These are phyloP conservation scores for Vaccinium macrocarpon DNA, from an alignment of 148 eudicot genomes.

Conservation along the genomic window DNA sequence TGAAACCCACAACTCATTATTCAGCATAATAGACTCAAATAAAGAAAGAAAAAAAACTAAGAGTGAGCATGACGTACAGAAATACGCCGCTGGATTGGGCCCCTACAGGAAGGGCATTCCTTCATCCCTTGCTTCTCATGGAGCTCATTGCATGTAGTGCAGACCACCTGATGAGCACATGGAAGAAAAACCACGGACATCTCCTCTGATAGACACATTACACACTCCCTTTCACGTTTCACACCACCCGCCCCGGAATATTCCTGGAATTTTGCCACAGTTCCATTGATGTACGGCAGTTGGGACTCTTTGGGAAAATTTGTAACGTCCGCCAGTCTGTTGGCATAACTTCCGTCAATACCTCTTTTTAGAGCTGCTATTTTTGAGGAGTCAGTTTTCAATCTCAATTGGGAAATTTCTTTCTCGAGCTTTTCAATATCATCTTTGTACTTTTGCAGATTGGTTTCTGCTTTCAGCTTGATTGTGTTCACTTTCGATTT, in stretches of 20 bases:
- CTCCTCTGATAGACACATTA: constrained; percentile 97
- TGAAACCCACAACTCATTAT: constrained; percentile 15
- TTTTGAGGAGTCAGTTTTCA: constrained; percentile 72
- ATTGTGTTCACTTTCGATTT: constrained; percentile 57
- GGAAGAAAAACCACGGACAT: constrained; percentile 96
- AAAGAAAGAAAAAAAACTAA: constrained; percentile 20
- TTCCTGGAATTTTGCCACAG: constrained; percentile 29
- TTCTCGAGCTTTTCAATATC: constrained; percentile 66
- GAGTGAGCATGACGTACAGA: constrained; percentile 63
- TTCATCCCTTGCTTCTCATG: constrained; percentile 98
- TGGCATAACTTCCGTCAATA: constrained; percentile 54
- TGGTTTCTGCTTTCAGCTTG: constrained; percentile 59
- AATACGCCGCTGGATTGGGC: constrained; percentile 65
- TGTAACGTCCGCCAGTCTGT: constrained; percentile 33
- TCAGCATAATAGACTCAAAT: constrained; percentile 18
- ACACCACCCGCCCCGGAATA: constrained; percentile 55
- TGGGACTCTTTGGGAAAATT: constrained; percentile 28
- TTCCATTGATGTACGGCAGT: constrained; percentile 20
- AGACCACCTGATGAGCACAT: constrained; percentile 98
- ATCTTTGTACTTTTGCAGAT: constrained; percentile 58
- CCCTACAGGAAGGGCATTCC: constrained; percentile 96
- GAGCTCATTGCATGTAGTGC: constrained; percentile 78
- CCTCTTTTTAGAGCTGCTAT: constrained; percentile 85
- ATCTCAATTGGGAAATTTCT: constrained; percentile 67
- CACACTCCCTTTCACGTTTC: constrained; percentile 93